phyloP scores from a whole-genome alignment of 169 alveolate species.

The Ichthyophthirius multifiliis region DNA sequence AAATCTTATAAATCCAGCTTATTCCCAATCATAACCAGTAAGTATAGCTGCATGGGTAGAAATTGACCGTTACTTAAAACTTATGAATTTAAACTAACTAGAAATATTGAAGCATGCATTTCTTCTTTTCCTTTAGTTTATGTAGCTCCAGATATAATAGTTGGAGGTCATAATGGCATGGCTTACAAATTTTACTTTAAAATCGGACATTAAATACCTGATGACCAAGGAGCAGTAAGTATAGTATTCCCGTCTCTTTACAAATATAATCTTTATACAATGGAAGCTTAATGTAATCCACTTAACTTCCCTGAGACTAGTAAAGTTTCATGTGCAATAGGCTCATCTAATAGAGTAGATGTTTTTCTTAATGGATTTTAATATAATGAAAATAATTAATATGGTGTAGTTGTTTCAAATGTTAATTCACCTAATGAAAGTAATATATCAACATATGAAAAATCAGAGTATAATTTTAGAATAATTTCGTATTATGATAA shows the following conservation, averaged over 20 bases:
- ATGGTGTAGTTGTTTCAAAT: background rate
- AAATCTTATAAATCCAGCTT: background rate
- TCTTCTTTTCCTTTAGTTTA: background rate
- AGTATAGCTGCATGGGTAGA: background rate
- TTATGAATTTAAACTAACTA: background rate
- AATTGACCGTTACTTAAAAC: background rate
- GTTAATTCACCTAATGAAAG: background rate
- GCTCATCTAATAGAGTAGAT: conserved; percentile 16
- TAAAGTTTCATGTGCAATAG: background rate
- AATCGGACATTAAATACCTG: conserved; percentile 1
- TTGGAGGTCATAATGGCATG: conserved; percentile 3
- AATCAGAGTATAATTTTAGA: background rate
- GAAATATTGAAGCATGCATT: background rate
- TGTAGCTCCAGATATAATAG: background rate
- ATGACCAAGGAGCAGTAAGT: background rate
- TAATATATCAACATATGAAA: too few species aligned
- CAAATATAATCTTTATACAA: background rate
- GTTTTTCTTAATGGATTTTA: background rate
- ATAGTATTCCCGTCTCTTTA: background rate
- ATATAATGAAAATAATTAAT: background rate
- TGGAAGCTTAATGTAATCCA: background rate
- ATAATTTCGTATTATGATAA: background rate
- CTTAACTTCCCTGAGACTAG: background rate
- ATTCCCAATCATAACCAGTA: background rate
- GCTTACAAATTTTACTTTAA: background rate